A percentile compares a stretch with the other conserved stretches of the same genome.
Conservation (phyloP, 441 rosid species). For the Brassica hybrid region DNA sequence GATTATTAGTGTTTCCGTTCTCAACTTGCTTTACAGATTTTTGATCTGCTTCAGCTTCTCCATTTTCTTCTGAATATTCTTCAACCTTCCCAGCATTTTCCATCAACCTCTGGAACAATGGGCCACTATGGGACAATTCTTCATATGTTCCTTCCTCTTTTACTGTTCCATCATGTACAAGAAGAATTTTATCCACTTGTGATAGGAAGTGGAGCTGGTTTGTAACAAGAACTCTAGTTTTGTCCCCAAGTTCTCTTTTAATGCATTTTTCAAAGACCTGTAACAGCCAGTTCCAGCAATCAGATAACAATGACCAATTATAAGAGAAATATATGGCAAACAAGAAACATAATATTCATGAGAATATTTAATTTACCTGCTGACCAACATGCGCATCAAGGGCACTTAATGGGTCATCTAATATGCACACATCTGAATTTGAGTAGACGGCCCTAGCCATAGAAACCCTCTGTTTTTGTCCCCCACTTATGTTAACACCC, state of each 20-base stretch:
- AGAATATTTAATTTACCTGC: slow-evolving; percentile 59
- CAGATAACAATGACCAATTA: slow-evolving; percentile 9
- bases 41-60: slow-evolving; percentile 51
- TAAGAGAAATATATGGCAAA: neutral
- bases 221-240: slow-evolving; percentile 96
- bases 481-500: slow-evolving; percentile 97
- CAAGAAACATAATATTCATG: too few relatives aligned
- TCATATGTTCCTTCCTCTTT: slow-evolving; percentile 97
- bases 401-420: slow-evolving; percentile 97
- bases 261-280: slow-evolving; percentile 95
- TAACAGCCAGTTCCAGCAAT: slow-evolving; percentile 25
- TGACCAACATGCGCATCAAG: slow-evolving; percentile 94
- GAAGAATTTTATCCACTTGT: slow-evolving; percentile 82
- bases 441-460: slow-evolving; percentile 97
- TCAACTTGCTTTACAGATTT: slow-evolving; percentile 56
- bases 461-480: slow-evolving; percentile 98
- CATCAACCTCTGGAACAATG: slow-evolving; percentile 85
- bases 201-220: slow-evolving; percentile 97
- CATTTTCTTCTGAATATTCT: slow-evolving; percentile 73
- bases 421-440: slow-evolving; percentile 80
- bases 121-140: slow-evolving; percentile 72
- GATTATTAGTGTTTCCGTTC: slow-evolving; percentile 54
- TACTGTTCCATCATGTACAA: slow-evolving; percentile 85
- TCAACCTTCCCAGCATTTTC: slow-evolving; percentile 99
- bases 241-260: slow-evolving; percentile 76